These are phyloP conservation scores for Fusarium musae DNA, from an alignment of 2,329 filamentous ascomycete genomes.

Conservation along the genomic window DNA sequence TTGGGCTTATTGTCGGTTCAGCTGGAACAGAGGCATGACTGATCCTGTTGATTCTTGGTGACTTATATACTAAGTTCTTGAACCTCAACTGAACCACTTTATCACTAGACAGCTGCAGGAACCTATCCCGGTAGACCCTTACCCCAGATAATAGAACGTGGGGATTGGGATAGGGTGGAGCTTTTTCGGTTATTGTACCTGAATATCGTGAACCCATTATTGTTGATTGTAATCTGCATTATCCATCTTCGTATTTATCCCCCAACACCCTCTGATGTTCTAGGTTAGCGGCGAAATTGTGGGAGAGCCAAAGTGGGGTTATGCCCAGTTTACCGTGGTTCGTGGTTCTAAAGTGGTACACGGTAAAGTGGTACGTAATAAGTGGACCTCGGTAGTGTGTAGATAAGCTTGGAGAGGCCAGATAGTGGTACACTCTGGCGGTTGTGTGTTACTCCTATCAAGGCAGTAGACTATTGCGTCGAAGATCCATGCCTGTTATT, in stretches of 20 bases:
- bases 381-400: background rate
- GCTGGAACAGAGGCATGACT: too few species aligned
- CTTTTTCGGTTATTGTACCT: background rate
- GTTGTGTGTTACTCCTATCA: accelerated
- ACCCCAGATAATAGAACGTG: background rate
- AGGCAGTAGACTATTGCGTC: too few species aligned
- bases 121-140: background rate
- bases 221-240: background rate
- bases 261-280: accelerated
- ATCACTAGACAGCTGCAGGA: accelerated
- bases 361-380: background rate
- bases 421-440: too few species aligned
- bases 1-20: accelerated
- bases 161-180: background rate
- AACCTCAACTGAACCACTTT: background rate
- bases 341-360: background rate
- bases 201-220: too few species aligned
- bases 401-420: background rate
- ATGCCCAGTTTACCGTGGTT: background rate
- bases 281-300: background rate
- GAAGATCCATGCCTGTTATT: accelerated
- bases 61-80: background rate
- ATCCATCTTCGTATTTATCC: background rate
- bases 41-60: accelerated
- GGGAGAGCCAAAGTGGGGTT: background rate